These are phyloP conservation scores for Chytriomyces confervae DNA, from an alignment of 192 early-diverging fungal genomes.

Conservation along the genomic window DNA sequence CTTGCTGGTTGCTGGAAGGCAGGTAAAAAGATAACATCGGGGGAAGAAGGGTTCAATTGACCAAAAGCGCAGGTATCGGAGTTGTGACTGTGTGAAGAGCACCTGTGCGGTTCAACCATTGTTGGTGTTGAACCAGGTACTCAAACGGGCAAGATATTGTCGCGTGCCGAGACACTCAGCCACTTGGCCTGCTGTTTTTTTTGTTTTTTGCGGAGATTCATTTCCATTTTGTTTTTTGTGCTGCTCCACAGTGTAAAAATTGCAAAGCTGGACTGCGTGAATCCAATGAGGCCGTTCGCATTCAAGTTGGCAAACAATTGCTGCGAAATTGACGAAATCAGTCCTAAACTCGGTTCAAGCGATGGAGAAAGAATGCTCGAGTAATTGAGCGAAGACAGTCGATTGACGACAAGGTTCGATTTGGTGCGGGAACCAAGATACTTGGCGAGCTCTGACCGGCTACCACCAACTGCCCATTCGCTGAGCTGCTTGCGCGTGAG, in stretches of 20 bases:
- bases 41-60: no score
- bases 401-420: neutral
- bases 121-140: no score
- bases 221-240: neutral
- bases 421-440: neutral
- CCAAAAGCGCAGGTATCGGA: no score
- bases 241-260: neutral
- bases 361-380: neutral
- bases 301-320: conserved; percentile 43
- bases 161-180: no score
- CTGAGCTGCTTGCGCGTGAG: conserved; percentile 3
- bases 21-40: no score
- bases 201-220: conserved; percentile 56
- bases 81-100: no score
- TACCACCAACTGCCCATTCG: conserved; percentile 1
- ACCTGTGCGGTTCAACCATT: no score
- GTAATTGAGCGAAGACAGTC: neutral
- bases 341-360: conserved; percentile 12
- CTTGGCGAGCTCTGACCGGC: neutral
- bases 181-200: conserved; percentile 75
- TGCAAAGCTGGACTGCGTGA: neutral
- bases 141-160: no score
- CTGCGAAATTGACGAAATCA: conserved; percentile 49
- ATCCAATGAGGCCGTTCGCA: neutral
- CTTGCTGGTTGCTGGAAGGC: no score